Base-by-base conservation (phyloP, 352 stramenopile genomes). In the Phytophthora lateralis region DNA sequence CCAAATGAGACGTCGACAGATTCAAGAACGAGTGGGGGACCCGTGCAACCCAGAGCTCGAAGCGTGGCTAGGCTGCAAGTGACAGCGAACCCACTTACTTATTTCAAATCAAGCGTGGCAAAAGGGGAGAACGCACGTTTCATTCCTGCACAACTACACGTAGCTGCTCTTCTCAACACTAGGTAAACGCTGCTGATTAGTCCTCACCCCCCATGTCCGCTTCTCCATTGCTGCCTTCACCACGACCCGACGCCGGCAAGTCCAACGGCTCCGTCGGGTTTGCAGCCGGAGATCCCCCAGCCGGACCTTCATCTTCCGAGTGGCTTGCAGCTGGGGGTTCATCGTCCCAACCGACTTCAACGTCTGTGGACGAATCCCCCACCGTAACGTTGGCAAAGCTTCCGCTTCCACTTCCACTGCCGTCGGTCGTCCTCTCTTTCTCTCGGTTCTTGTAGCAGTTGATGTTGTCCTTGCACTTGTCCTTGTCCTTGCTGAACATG, bases 401-500 rank as follows among this genome's bases (percentile, higher is more conserved):
- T 2, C 45, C 54, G 29, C 42, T 62, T 1, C 45, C 54, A 8
- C 45, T 59, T 15, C 60, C 60, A 44, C 17, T 37, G 5, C 59
- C 59, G 3, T 17, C 20, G 30, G 6, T 7, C 4, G 14, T 20
- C 3, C 21, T 32, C 5, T 38, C n/a, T 24, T 59, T 10, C 3
- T 8, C 20, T 15, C 48, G 47, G 14, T 56, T 35, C 35, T 64
- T 60, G 48, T 69, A 60, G 47, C 61, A 69, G 2, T 48, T 27
- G 39, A 69, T 52, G 15, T 18, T 44, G 11, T 65, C 43, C 41
- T 69, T 62, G 43, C 61, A 69, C 26, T 50, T 53, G 10, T 64
- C 34, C 48, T 64, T 69, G 48, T 69, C 61, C 34, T 55, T 56
- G 38, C 61, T 69, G 61, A 69, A 65, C 54, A 65, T 55, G 48